phyloP scores from a whole-genome alignment of 2,329 filamentous ascomycete genomes.

The Talaromyces sp. region DNA sequence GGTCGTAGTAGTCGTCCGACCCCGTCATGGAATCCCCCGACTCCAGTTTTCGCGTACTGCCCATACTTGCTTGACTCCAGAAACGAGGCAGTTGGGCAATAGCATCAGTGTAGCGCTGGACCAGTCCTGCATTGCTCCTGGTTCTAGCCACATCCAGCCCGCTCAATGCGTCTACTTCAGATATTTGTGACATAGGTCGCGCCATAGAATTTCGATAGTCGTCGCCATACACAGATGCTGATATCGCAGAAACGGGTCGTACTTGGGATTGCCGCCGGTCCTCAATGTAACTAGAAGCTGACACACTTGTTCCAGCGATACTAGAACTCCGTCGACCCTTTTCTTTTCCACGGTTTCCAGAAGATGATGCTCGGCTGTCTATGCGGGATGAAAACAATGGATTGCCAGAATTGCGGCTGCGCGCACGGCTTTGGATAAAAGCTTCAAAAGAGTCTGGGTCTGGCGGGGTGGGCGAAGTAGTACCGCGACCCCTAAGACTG shows the following conservation, averaged over 20 bases:
- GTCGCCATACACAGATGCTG: constrained; percentile 30
- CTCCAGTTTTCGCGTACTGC: constrained; percentile 16
- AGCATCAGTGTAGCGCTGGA: constrained; percentile 31
- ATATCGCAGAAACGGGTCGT: constrained; percentile 29
- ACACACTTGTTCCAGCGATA: constrained; percentile 27
- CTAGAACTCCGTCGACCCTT: constrained; percentile 30
- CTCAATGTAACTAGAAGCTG: constrained; percentile 25
- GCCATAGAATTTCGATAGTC: constrained; percentile 26
- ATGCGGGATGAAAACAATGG: constrained; percentile 32
- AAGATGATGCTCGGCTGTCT: constrained; percentile 27
- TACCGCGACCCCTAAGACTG: constrained; percentile 25
- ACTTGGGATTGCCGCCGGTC: constrained; percentile 25
- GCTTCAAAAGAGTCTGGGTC: constrained; percentile 33
- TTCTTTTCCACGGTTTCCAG: constrained; percentile 27
- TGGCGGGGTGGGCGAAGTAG: constrained; percentile 24
- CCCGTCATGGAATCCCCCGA: constrained; percentile 13
- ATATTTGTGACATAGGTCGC: constrained; percentile 21
- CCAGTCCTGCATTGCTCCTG: constrained; percentile 28
- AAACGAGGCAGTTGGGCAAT: constrained; percentile 32
- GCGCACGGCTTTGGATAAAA: constrained; percentile 33
- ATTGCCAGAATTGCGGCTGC: constrained; percentile 32
- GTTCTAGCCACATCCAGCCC: constrained; percentile 13
- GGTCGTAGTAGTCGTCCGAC: constrained; percentile 16
- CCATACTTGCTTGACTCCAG: constrained; percentile 30
- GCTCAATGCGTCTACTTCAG: constrained; percentile 15